A percentile compares a stretch with the other conserved stretches of the same genome.
These are phyloP conservation scores for Hymenoscyphus repandus DNA, from an alignment of 2,329 filamentous ascomycete species.

Conservation along the genomic window DNA sequence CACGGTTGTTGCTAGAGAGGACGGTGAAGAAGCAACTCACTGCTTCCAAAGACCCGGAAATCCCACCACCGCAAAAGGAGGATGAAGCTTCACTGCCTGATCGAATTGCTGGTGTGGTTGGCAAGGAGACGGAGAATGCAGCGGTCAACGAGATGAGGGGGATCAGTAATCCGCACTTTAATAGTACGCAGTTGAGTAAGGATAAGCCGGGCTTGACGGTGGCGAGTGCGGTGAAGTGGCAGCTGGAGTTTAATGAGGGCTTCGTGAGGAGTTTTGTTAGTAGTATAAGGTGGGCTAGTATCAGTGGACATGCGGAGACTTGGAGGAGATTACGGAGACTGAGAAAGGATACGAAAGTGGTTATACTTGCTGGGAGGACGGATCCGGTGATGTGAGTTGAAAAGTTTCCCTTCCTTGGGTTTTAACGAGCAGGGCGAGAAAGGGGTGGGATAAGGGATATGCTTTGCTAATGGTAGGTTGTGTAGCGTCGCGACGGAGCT, in stretches of 20 bases:
- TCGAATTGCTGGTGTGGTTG: conserved; percentile 2
- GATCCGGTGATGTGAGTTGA: conserved; percentile 40
- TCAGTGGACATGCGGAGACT: conserved; percentile 46
- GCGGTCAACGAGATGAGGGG: conserved; percentile 17
- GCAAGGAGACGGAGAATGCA: conserved; percentile 8
- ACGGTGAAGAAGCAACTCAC: conserved; percentile 11
- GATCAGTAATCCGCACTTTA: conserved; percentile 15
- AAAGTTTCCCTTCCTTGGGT: conserved; percentile 41
- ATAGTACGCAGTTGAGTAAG: conserved; percentile 17
- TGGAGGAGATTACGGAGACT: conserved; percentile 44
- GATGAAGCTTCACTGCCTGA: neutral
- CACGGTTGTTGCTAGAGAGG: conserved; percentile 38
- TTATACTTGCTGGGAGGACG: conserved; percentile 43
- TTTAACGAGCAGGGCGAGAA: conserved; percentile 27
- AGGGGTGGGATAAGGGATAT: neutral
- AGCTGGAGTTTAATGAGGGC: conserved; percentile 49
- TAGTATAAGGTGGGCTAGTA: conserved; percentile 48
- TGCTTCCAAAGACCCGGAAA: neutral
- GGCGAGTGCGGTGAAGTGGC: conserved; percentile 45
- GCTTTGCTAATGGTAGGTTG: neutral
- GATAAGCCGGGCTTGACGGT: conserved; percentile 18
- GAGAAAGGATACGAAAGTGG: conserved; percentile 40
- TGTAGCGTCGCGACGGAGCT: conserved; percentile 36
- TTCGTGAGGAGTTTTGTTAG: conserved; percentile 58
- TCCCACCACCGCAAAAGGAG: neutral